phyloP scores from a whole-genome alignment of 805 yeast genomes.

The Ogataea salicorniae region DNA sequence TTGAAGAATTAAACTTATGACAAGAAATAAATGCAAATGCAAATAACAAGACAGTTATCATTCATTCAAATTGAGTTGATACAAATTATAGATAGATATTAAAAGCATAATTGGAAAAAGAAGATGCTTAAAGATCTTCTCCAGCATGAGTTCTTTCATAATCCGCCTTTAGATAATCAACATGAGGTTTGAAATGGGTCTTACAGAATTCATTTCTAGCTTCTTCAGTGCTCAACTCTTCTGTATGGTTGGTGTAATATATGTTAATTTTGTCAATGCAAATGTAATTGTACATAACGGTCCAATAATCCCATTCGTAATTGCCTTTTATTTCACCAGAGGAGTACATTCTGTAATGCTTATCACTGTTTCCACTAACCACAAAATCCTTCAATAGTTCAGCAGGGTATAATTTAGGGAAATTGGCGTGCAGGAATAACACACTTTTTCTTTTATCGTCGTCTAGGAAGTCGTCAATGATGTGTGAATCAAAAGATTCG shows the following conservation, averaged over 20 bases:
- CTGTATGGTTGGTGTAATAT: constrained; percentile 10
- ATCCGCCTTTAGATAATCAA: constrained; percentile 9
- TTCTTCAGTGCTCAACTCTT: constrained; percentile 9
- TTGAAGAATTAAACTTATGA: no score
- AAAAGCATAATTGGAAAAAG: no score
- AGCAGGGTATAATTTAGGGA: constrained; percentile 45
- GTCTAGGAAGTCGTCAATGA: constrained; percentile 17
- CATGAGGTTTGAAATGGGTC: constrained; percentile 12
- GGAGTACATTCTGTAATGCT: constrained; percentile 11
- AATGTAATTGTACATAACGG: constrained; percentile 17
- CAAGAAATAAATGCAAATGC: no score
- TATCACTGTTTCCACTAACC: constrained; percentile 6
- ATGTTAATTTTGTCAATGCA: constrained; percentile 14
- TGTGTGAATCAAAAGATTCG: constrained; percentile 11
- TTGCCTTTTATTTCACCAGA: constrained; percentile 12
- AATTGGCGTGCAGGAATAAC: constrained; percentile 38
- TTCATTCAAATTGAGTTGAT: no score
- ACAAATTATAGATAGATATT: no score
- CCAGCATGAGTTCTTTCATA: background rate
- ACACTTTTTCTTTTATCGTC: constrained; percentile 13
- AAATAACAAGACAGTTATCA: no score
- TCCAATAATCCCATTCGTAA: constrained; percentile 18
- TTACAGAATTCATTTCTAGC: constrained; percentile 14
- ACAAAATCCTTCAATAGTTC: constrained; percentile 27
- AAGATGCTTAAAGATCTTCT: background rate